These are phyloP conservation scores for Penicillium janthinellum DNA, from an alignment of 2,329 filamentous ascomycete species.

Conservation along the genomic window DNA sequence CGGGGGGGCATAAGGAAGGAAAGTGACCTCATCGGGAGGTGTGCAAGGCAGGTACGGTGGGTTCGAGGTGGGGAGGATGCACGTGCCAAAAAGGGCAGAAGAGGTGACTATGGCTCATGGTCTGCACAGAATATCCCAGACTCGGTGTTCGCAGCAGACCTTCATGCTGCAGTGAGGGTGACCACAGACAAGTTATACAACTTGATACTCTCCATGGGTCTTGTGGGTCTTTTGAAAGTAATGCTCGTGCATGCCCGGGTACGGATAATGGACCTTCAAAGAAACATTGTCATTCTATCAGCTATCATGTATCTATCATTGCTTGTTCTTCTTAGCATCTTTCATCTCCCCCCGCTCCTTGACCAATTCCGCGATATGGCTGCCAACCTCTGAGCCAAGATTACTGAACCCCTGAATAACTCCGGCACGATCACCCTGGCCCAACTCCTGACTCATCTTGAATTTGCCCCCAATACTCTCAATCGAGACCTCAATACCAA, in stretches of 20 bases:
- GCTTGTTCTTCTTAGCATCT: conserved; percentile 9
- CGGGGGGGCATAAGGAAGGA: not conserved
- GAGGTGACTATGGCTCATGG: not conserved
- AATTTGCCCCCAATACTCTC: conserved; percentile 61
- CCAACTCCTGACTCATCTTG: conserved; percentile 68
- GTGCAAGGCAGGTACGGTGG: not conserved
- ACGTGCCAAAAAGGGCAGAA: not conserved
- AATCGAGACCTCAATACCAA: conserved; percentile 63
- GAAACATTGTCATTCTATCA: not conserved
- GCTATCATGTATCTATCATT: not conserved
- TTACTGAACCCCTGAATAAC: conserved; percentile 59
- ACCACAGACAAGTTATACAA: too few species aligned
- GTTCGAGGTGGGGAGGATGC: not conserved
- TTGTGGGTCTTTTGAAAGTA: not conserved
- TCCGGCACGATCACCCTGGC: conserved; percentile 57
- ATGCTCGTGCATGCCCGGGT: not conserved
- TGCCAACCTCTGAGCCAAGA: conserved; percentile 44
- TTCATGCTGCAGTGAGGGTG: too few species aligned
- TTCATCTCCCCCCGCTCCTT: conserved; percentile 21
- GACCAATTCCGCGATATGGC: conserved; percentile 29
- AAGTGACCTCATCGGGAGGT: not conserved
- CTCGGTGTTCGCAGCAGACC: too few species aligned
- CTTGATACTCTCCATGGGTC: too few species aligned
- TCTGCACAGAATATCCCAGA: too few species aligned
- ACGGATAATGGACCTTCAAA: not conserved